Conservation (phyloP, 148 eudicot genomes). For the Polygonum maritimum region DNA sequence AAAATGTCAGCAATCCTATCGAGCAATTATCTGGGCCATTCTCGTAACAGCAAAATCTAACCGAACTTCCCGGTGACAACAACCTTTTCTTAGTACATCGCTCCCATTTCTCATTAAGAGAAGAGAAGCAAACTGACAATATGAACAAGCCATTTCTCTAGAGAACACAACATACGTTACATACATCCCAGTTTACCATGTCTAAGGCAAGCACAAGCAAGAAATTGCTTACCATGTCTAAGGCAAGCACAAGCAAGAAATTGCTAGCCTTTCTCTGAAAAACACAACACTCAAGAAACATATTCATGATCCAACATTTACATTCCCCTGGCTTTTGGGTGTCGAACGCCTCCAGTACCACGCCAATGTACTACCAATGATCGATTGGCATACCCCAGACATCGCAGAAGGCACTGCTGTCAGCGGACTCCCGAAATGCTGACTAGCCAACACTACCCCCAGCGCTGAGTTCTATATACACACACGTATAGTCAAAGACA, state of each 20-base stretch:
- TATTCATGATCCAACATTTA: slow-evolving; percentile 1
- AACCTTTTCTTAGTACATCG: too few species aligned
- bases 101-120: too few species aligned
- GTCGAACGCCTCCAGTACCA: slow-evolving; percentile 56
- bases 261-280: not conserved
- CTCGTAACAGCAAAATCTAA: too few species aligned
- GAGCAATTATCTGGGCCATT: too few species aligned
- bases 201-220: not conserved
- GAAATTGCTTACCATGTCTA: not conserved
- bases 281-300: not conserved
- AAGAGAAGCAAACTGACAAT: too few species aligned
- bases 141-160: not conserved
- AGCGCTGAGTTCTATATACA: slow-evolving; percentile 58
- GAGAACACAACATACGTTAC: not conserved
- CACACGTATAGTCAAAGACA: not conserved
- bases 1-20: too few species aligned
- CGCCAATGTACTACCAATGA: slow-evolving; percentile 66
- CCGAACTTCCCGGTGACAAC: too few species aligned
- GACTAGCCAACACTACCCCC: slow-evolving; percentile 70
- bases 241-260: not conserved
- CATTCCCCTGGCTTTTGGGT: not conserved
- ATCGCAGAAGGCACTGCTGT: slow-evolving; percentile 92
- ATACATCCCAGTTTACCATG: not conserved
- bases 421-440: slow-evolving; percentile 78
- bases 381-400: slow-evolving; percentile 82